Conservation (phyloP, 2,329 filamentous ascomycete genomes). For the Chrysoporthe deuterocubensis region DNA sequence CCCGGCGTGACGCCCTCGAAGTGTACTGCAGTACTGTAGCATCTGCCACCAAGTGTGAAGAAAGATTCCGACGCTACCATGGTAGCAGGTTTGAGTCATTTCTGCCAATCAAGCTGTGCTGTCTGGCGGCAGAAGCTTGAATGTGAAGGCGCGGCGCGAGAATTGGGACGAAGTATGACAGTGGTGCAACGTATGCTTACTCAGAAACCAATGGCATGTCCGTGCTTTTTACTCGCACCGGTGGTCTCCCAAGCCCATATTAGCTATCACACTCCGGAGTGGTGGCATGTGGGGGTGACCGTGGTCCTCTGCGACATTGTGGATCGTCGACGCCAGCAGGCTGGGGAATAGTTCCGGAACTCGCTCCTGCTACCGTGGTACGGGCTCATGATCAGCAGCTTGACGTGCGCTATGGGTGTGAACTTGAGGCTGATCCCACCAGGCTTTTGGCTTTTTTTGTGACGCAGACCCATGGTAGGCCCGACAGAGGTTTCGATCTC, state of each 20-base stretch:
- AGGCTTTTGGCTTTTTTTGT: neutral
- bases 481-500: neutral
- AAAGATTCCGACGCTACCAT: neutral
- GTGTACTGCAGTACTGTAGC: neutral
- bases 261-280: neutral
- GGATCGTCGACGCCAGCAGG: neutral
- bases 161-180: neutral
- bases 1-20: neutral
- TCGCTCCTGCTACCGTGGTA: neutral
- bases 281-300: neutral
- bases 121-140: neutral
- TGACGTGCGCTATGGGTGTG: neutral
- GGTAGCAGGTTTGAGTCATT: slow-evolving; percentile 7
- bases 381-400: neutral
- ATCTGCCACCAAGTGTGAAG: neutral
- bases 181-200: neutral
- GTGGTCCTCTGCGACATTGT: neutral
- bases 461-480: neutral
- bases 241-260: neutral
- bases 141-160: neutral
- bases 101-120: neutral
- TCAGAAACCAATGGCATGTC: too few species aligned
- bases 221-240: neutral
- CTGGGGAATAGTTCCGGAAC: neutral
- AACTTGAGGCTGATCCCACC: neutral